Conservation (phyloP, 83 land plant genomes). For the Picea abies region DNA sequence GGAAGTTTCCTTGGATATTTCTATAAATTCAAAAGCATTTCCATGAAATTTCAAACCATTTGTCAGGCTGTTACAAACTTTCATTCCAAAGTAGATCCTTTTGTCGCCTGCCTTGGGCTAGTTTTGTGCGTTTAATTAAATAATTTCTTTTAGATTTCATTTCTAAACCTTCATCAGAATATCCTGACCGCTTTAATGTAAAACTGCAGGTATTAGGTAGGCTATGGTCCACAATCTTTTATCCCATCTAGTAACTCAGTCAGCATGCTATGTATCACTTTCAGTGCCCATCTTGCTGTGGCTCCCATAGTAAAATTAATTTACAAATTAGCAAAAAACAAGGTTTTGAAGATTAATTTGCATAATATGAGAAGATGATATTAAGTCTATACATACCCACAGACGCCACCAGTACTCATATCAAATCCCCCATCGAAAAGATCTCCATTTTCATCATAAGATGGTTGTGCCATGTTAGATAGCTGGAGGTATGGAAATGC, state of each 20-base stretch:
- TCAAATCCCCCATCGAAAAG: slow-evolving; percentile 97
- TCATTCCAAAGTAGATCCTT: neutral
- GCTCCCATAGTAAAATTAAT: too few species aligned
- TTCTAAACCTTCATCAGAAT: too few species aligned
- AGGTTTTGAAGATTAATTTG: too few species aligned
- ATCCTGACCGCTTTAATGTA: neutral
- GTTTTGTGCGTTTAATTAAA: too few species aligned
- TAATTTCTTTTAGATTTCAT: too few species aligned
- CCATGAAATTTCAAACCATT: neutral
- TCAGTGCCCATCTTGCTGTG: too few species aligned
- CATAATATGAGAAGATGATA: too few species aligned
- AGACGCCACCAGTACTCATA: slow-evolving; percentile 87
- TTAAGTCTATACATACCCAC: slow-evolving; percentile 50
- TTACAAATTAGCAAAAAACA: too few species aligned
- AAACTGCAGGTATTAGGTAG: neutral
- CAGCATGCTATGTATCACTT: neutral
- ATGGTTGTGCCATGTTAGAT: slow-evolving; percentile 81
- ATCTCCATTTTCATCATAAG: slow-evolving; percentile 76
- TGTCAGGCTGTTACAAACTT: neutral
- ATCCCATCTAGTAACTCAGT: neutral
- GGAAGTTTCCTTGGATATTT: too few species aligned
- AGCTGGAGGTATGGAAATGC: slow-evolving; percentile 74
- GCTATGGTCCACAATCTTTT: neutral
- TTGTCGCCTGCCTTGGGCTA: too few species aligned
- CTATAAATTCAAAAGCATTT: neutral